Evolutionary conservation across 805 yeast species (phyloP), one percentile per base, ranked within the genome.

Genomic region (Priceomyces melissophilus): DNA sequence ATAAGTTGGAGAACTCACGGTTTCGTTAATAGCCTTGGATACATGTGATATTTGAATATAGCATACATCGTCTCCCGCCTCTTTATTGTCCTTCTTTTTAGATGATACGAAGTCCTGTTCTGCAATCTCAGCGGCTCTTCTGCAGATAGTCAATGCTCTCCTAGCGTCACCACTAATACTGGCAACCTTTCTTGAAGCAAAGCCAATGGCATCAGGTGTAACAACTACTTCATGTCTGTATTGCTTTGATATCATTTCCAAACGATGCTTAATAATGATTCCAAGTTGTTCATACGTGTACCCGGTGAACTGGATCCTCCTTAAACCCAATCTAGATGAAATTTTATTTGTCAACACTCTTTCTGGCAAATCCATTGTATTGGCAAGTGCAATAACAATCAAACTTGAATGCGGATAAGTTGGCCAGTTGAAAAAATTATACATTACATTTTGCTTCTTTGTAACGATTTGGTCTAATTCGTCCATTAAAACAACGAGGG

Each of bases 381-480:
- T 93, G 3, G 98, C 97, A 25, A 93, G 89, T 0, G 98, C 97
- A 32, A 93, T 73, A 2, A 93, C 95, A 38, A 93, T 79, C 38
- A 93, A 68, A 52, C 82, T 82, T 3, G 98, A 89, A 48, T 80
- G 70, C 10, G 76, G 68, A 53, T 87, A 81, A 0, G 96, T 81
- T 3, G 99, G 96, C 99, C 99, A 93, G 63, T 93, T 93, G 73
- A 93, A 89, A 57, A 93, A 88, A 60, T 93, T 93, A 67, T 93
- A 93, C 84, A 91, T 82, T 28, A 91, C 90, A 34, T 81, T 79
- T 57, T 88, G 96, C 43, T 81, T 82, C 40, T 78, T 81, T 1
- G 90, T 82, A 9, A 89, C 90, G 38, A 93, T 72, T 56, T 93
- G 97, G 62, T 93, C 99, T 43, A 93, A 69, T 59, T 93, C 99